Percentiles rank a stretch among this genome's conserved stretches.
Evolutionary conservation across 352 stramenopile genomes (phyloP).

Genomic region (Achlya hypogyna): DNA sequence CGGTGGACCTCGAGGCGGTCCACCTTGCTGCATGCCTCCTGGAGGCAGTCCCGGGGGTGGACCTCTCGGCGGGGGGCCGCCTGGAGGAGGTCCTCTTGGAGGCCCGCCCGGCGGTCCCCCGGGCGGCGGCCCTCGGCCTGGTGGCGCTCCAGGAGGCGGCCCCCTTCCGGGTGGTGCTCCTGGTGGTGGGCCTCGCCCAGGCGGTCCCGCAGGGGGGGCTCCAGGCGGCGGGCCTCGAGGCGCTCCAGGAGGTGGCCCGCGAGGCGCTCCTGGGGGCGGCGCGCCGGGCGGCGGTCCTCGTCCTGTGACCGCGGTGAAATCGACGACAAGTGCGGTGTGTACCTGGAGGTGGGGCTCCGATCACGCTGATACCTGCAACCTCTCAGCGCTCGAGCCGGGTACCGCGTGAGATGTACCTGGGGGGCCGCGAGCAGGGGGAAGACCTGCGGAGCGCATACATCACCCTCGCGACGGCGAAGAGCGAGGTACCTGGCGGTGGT

Average conservation of each 20-base stretch:
- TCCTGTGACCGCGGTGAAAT: slow-evolving; percentile 7
- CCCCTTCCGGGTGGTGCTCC: slow-evolving; percentile 31
- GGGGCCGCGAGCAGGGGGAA: slow-evolving; percentile 30
- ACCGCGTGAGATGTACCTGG: slow-evolving; percentile 2
- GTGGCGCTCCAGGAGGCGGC: slow-evolving; percentile 28
- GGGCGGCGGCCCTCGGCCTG: slow-evolving; percentile 27
- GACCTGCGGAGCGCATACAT: neutral
- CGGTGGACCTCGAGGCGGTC: slow-evolving; percentile 22
- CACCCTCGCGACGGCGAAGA: neutral
- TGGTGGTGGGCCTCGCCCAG: slow-evolving; percentile 25
- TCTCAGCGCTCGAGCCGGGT: neutral
- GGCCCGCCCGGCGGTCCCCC: slow-evolving; percentile 26
- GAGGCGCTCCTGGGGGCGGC: slow-evolving; percentile 15
- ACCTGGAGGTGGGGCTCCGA: slow-evolving; percentile 20
- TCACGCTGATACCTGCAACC: neutral
- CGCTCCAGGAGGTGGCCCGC: slow-evolving; percentile 26
- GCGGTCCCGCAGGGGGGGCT: slow-evolving; percentile 23
- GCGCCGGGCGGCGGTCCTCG: slow-evolving; percentile 25
- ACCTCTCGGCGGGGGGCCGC: slow-evolving; percentile 16
- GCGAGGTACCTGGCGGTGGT: slow-evolving; percentile 34
- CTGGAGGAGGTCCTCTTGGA: slow-evolving; percentile 30
- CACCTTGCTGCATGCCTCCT: slow-evolving; percentile 22
- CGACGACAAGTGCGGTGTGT: neutral
- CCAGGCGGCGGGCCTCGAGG: slow-evolving; percentile 32
- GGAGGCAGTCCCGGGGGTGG: slow-evolving; percentile 31